Evolutionary conservation across 2,329 filamentous ascomycete genomes (phyloP).

Genomic region (Fusarium sp.): DNA sequence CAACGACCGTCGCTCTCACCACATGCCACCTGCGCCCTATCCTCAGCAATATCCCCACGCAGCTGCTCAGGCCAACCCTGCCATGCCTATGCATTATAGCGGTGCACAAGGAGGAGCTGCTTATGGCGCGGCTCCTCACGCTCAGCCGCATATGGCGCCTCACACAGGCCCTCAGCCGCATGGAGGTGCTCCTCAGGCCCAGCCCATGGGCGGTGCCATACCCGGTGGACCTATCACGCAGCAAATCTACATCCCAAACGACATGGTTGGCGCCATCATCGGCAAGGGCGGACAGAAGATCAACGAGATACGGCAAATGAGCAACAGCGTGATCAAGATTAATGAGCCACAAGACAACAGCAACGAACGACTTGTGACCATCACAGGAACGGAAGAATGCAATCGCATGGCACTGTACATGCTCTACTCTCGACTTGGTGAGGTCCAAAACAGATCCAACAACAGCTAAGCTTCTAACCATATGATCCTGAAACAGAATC

Average conservation of each 20-base stretch:
- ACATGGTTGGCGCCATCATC: conserved; percentile 99
- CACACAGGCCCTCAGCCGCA: conserved; percentile 67
- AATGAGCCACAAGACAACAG: conserved; percentile 99
- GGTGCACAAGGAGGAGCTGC: conserved; percentile 75
- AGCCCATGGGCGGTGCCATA: conserved; percentile 78
- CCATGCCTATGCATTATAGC: conserved; percentile 83
- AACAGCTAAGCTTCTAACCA: conserved; percentile 49
- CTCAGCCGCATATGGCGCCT: conserved; percentile 78
- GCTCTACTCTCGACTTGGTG: conserved; percentile 97
- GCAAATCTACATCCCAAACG: conserved; percentile 99
- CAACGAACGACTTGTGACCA: conserved; percentile 97
- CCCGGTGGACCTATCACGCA: conserved; percentile 81
- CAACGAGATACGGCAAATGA: conserved; percentile 97
- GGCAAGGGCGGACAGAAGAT: conserved; percentile 99
- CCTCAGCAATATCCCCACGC: conserved; percentile 77
- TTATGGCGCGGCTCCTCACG: conserved; percentile 82
- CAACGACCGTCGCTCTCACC: conserved; percentile 79
- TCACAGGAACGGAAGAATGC: conserved; percentile 97
- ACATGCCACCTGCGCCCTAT: conserved; percentile 81
- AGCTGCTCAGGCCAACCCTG: conserved; percentile 70
- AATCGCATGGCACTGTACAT: conserved; percentile 99
- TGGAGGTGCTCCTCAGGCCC: conserved; percentile 78
- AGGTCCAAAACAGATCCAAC: conserved; percentile 54
- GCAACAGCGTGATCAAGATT: conserved; percentile 99
- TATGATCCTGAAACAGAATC: conserved; percentile 54